phyloP scores from a whole-genome alignment of 2,329 filamentous ascomycete species.

The Ophiostoma piceae region DNA sequence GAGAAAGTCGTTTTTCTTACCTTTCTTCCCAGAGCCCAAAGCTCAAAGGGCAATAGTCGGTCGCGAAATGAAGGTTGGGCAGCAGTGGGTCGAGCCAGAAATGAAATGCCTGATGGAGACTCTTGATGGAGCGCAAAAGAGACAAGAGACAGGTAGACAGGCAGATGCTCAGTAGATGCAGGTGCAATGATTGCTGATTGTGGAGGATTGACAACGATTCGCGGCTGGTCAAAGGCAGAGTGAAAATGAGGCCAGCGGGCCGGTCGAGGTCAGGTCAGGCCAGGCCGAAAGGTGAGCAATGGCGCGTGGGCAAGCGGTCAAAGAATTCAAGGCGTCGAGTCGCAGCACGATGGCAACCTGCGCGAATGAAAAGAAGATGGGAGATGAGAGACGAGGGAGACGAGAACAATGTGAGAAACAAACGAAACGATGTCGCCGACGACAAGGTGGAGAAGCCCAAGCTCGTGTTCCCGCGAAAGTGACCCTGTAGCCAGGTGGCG shows the following conservation, averaged over 20 bases:
- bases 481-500: constrained; percentile 12
- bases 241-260: neutral
- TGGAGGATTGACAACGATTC: neutral
- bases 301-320: neutral
- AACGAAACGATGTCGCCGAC: constrained; percentile 11
- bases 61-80: constrained; percentile 23
- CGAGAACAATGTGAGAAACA: neutral
- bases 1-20: constrained; percentile 1
- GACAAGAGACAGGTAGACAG: neutral
- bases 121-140: constrained; percentile 35
- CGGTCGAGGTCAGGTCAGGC: neutral
- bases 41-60: neutral
- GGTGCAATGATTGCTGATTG: neutral
- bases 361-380: neutral
- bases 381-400: neutral
- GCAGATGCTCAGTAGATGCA: neutral
- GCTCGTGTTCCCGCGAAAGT: constrained; percentile 14
- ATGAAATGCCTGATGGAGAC: constrained; percentile 11
- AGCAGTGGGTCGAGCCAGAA: constrained; percentile 23
- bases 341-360: neutral
- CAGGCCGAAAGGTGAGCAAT: neutral
- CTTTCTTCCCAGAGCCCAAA: neutral
- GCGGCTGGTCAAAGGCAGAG: neutral
- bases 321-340: neutral
- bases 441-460: constrained; percentile 18